Evolutionary conservation across 23 red algal species (phyloP).

Genomic region (Gracilaria gracilis): DNA sequence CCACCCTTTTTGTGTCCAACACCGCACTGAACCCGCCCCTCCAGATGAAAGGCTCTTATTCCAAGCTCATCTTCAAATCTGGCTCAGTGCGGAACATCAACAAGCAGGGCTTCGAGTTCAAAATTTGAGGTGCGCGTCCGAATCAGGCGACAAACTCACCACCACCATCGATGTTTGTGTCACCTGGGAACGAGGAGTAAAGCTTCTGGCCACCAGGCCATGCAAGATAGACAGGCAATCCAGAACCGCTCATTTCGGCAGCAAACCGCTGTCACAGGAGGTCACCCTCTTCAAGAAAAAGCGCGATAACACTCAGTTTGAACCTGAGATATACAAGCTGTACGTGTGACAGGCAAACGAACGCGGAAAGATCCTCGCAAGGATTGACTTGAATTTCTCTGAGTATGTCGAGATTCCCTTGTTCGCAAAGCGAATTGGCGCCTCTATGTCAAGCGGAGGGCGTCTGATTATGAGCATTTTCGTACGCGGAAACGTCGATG

Average conservation of each 20-base stretch:
- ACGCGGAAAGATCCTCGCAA: slow-evolving; percentile 64
- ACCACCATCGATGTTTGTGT: slow-evolving; percentile 50
- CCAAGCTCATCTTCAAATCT: slow-evolving; percentile 78
- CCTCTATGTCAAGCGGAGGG: slow-evolving; percentile 46
- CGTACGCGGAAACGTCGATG: no score
- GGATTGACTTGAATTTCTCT: slow-evolving; percentile 69
- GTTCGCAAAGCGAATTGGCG: slow-evolving; percentile 63
- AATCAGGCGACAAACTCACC: slow-evolving; percentile 66
- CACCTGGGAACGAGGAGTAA: slow-evolving; percentile 66
- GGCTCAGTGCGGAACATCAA: slow-evolving; percentile 72
- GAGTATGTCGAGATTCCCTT: slow-evolving; percentile 74
- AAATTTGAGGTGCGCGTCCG: slow-evolving; percentile 48
- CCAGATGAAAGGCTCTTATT: slow-evolving; percentile 74
- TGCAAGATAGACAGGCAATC: slow-evolving; percentile 51
- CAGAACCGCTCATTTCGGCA: slow-evolving; percentile 50
- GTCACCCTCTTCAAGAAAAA: slow-evolving; percentile 83
- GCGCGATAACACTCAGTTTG: slow-evolving; percentile 44
- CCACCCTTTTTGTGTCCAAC: not conserved
- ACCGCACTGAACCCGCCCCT: not conserved
- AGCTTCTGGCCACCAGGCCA: slow-evolving; percentile 50
- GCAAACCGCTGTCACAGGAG: slow-evolving; percentile 51
- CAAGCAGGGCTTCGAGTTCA: slow-evolving; percentile 63
- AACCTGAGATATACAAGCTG: slow-evolving; percentile 64
- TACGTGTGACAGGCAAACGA: slow-evolving; percentile 44
- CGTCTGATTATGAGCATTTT: slow-evolving; percentile 50